These are phyloP conservation scores for Aureobasidium sp. DNA, from an alignment of 2,329 filamentous ascomycete species.

Conservation along the genomic window DNA sequence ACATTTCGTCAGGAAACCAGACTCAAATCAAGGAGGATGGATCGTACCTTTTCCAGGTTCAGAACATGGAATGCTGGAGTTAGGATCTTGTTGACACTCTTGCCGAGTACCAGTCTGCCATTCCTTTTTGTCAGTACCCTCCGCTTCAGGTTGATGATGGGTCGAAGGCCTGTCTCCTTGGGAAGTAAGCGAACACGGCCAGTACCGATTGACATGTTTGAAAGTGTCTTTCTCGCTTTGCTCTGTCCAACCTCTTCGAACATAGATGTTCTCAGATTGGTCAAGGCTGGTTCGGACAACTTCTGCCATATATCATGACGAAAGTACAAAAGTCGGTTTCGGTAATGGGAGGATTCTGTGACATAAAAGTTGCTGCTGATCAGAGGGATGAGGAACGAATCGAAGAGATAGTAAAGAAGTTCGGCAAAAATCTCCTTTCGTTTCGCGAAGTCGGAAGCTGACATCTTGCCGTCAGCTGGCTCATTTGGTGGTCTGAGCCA, in stretches of 20 bases:
- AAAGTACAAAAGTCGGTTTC: slow-evolving; percentile 83
- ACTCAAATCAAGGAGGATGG: too few species aligned
- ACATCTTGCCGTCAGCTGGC: slow-evolving; percentile 45
- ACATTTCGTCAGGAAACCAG: background rate
- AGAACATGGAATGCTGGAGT: slow-evolving; percentile 68
- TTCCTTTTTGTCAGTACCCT: slow-evolving; percentile 46
- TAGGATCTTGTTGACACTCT: slow-evolving; percentile 62
- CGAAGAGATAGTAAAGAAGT: slow-evolving; percentile 85
- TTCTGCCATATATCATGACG: slow-evolving; percentile 85
- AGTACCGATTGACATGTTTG: slow-evolving; percentile 59
- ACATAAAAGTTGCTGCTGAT: slow-evolving; percentile 86
- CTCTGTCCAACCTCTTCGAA: slow-evolving; percentile 65
- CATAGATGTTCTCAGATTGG: slow-evolving; percentile 58
- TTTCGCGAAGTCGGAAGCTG: slow-evolving; percentile 64
- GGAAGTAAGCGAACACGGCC: slow-evolving; percentile 75
- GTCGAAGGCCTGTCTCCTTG: slow-evolving; percentile 66
- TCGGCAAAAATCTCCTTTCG: slow-evolving; percentile 72
- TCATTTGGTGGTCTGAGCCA: slow-evolving; percentile 61
- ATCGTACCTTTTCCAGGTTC: slow-evolving; percentile 63
- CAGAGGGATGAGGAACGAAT: slow-evolving; percentile 82
- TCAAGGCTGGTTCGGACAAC: slow-evolving; percentile 64
- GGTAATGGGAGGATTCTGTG: slow-evolving; percentile 76
- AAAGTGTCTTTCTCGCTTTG: slow-evolving; percentile 50
- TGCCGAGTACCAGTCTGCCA: slow-evolving; percentile 47
- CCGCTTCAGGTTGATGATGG: slow-evolving; percentile 78